Conservation (phyloP, 352 stramenopile genomes). For the Pythium rishiriense region DNA sequence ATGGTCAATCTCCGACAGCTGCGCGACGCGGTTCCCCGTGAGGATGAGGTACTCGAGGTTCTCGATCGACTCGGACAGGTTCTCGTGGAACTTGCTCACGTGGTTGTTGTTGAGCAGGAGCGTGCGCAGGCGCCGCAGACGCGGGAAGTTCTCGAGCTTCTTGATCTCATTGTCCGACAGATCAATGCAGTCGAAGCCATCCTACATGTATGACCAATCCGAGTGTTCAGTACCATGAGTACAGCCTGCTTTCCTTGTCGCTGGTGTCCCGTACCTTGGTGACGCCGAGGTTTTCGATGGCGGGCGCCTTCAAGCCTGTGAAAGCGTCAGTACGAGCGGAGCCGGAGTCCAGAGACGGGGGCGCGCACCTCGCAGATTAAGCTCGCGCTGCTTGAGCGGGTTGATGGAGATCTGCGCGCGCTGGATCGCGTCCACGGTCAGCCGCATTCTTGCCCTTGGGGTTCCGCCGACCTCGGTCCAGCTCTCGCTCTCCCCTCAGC, state of each 20-base stretch:
- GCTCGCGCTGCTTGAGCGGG: slow-evolving; percentile 89
- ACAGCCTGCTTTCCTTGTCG: background rate
- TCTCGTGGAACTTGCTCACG: slow-evolving; percentile 84
- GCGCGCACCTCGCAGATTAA: slow-evolving; percentile 87
- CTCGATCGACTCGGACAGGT: slow-evolving; percentile 70
- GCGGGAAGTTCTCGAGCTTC: slow-evolving; percentile 94
- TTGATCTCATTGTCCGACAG: slow-evolving; percentile 95
- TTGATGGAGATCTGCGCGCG: slow-evolving; percentile 90
- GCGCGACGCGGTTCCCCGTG: slow-evolving; percentile 86
- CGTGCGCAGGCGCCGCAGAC: slow-evolving; percentile 86
- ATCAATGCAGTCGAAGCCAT: slow-evolving; percentile 94
- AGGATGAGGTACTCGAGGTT: slow-evolving; percentile 91
- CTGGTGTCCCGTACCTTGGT: slow-evolving; percentile 58
- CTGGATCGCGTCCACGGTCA: slow-evolving; percentile 90
- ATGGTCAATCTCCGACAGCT: slow-evolving; percentile 83
- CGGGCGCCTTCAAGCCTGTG: slow-evolving; percentile 88
- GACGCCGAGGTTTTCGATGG: slow-evolving; percentile 92
- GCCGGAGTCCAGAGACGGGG: background rate
- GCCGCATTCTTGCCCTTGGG: slow-evolving; percentile 51
- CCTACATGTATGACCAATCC: slow-evolving; percentile 36
- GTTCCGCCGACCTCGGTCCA: background rate
- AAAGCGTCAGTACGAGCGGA: slow-evolving; percentile 28
- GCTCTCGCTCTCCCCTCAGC: slow-evolving; percentile 11
- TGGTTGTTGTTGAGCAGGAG: slow-evolving; percentile 93
- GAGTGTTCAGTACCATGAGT: background rate